Conservation (phyloP, 1,139 yeast genomes). For the Trichomonascaceae sp. region DNA sequence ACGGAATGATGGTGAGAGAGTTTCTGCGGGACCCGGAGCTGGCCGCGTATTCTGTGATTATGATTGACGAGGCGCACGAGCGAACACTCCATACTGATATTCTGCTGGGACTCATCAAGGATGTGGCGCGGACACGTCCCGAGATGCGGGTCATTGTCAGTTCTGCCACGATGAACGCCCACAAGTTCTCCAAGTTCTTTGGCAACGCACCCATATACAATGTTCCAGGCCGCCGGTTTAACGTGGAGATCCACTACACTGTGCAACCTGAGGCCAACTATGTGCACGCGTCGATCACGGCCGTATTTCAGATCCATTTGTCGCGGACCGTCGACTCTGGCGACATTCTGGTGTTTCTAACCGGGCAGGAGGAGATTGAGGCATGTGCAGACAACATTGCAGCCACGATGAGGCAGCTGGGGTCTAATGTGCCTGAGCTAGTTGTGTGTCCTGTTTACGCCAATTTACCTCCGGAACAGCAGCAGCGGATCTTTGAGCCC, state of each 20-base stretch:
- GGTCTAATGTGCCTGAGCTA: constrained; percentile 48
- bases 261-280: constrained; percentile 83
- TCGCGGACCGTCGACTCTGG: constrained; percentile 65
- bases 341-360: constrained; percentile 79
- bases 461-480: constrained; percentile 74
- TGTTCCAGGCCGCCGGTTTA: constrained; percentile 78
- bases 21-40: constrained; percentile 65
- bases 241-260: constrained; percentile 80
- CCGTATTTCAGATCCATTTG: constrained; percentile 61
- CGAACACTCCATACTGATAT: constrained; percentile 88
- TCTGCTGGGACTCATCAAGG: constrained; percentile 69
- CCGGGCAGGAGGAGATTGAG: constrained; percentile 95
- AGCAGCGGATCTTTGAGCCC: constrained; percentile 72
- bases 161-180: constrained; percentile 89
- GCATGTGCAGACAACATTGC: constrained; percentile 56
- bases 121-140: constrained; percentile 46
- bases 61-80: constrained; percentile 97
- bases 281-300: constrained; percentile 74
- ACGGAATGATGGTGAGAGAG: constrained; percentile 86
- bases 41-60: constrained; percentile 57
- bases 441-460: constrained; percentile 85
- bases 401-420: constrained; percentile 54
- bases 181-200: constrained; percentile 69
- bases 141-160: constrained; percentile 70
- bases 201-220: constrained; percentile 74